Evolutionary conservation across 257 asterid species (phyloP).

Genomic region (Cruciata laevipes): DNA sequence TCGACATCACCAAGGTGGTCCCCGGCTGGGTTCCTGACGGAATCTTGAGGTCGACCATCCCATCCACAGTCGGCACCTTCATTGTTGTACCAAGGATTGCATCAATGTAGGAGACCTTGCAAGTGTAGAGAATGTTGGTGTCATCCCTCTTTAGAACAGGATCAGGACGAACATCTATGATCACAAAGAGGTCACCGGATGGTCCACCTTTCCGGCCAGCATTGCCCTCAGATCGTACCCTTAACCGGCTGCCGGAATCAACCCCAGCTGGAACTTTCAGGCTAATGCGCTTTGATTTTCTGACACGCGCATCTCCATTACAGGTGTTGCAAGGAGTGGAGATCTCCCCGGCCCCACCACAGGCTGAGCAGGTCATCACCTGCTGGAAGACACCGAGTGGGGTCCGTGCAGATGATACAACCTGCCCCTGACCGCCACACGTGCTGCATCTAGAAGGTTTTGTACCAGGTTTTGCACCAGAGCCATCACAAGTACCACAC

Average conservation of each 20-base stretch:
- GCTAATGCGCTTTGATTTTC: constrained; percentile 88
- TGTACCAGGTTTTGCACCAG: constrained; percentile 92
- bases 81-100: constrained; percentile 77
- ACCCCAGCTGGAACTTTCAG: constrained; percentile 93
- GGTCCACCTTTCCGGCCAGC: constrained; percentile 92
- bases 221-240: constrained; percentile 91
- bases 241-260: constrained; percentile 74
- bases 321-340: constrained; percentile 86
- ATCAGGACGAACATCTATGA: constrained; percentile 67
- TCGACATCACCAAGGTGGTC: constrained; percentile 88
- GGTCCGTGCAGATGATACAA: constrained; percentile 75
- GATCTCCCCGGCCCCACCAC: constrained; percentile 77
- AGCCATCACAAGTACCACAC: constrained; percentile 86
- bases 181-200: constrained; percentile 84
- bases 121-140: constrained; percentile 73
- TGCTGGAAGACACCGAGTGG: constrained; percentile 98
- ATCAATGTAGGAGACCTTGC: constrained; percentile 80
- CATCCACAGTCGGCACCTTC: constrained; percentile 94
- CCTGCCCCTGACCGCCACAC: constrained; percentile 97
- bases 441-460: constrained; percentile 59
- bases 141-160: constrained; percentile 80
- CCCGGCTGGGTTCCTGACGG: constrained; percentile 96
- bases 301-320: constrained; percentile 69
- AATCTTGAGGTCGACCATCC: constrained; percentile 74
- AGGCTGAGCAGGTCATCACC: constrained; percentile 82